Evolutionary conservation across 768 basidiomycete species (phyloP), one percentile per base, ranked within the genome.

Genomic region (Termitomyces eurrhizus): DNA sequence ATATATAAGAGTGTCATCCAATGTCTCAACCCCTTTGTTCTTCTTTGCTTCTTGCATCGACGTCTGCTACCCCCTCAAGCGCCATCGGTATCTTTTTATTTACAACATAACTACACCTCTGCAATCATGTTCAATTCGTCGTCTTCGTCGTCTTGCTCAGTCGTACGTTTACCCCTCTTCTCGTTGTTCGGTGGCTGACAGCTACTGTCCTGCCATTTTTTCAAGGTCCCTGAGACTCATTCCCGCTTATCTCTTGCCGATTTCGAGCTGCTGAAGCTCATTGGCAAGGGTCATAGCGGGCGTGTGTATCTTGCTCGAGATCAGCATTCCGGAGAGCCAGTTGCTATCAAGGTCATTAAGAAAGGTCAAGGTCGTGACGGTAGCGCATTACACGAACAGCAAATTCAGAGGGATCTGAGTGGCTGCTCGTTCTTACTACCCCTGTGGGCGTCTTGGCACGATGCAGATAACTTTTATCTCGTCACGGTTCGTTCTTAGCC

Each of bases 291-390:
- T 8, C 48, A 45, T 18, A 44, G 53, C 11, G 53, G 29, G 2
- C 41, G 18, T 7, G 58, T 60, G 16, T 59, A 56, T 44, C 52
- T 61, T 7, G 63, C 57, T 7, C 21, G 26, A 1, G 63, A 64
- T 24, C 13, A 16, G 11, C 11, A 33, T 5, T 58, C 60, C 4
- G 24, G 21, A 2, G 36, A n/a, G 4, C n/a, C 5, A 1, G 63
- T 64, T n/a, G 57, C 63, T 1, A 14, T 64, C 7, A 64, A 64
- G n/a, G 60, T 64, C 11, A 26, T 64, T 9, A 14, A 48, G 29
- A 64, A 61, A n/a, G 49, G 56, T 2, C 42, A 54, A 1, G 53
- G 49, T 7, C 26, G 46, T 37, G 44, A 54, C 35, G 11, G 16
- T 9, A 37, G 39, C 14, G 46, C 54, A 4, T 4, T 57, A 9